Evolutionary conservation across 768 basidiomycete genomes (phyloP), one percentile per base, ranked within the genome.

Genomic region (Daedaleopsis sinensis): DNA sequence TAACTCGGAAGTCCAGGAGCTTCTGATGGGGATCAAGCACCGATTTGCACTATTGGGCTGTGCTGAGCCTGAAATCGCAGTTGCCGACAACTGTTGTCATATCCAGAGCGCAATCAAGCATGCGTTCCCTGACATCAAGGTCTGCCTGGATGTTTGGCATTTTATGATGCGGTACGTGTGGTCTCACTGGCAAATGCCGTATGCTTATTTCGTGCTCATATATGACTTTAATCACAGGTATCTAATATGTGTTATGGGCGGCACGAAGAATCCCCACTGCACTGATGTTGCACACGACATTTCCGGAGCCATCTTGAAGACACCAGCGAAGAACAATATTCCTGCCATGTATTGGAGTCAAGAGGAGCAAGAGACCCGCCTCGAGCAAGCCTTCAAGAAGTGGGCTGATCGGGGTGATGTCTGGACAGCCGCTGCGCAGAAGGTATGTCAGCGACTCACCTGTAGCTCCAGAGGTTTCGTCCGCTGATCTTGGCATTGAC

Each of bases 71-170:
- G 59, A 66, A 9, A 64, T 67, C 57, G 61, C 59, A 5, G 57
- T 69, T 2, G 62, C 36, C 0, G 65, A 71, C 37, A 71, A 71
- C 32, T 70, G 70, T 50, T 71, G 69, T 52, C 59, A 61, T 13
- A 54, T 69, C 0, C 35, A 47, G n/a, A 46, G 13, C 9, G 62
- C 66, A 0, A 24, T 70, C 2, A 5, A 19, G 12, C 9, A 35
- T 1, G 62, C 49, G 1, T 56, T 71, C 24, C 61, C 61, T 0
- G 19, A 58, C 10, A 52, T 24, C 0, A 39, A 32, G 8, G 48
- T 59, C 7, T 23, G 60, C 0, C 65, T 65, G 0, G 63, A 71
- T 52, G 64, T 70, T 0, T 69, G 58, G 57, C 70, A 71, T 32
- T 66, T 68, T 18, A 39, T 65, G 8, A 50, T 52, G 23, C 36